Evolutionary conservation across 2,329 filamentous ascomycete species (phyloP), one percentile per base, ranked within the genome.

Genomic region (Alternaria brassicae): DNA sequence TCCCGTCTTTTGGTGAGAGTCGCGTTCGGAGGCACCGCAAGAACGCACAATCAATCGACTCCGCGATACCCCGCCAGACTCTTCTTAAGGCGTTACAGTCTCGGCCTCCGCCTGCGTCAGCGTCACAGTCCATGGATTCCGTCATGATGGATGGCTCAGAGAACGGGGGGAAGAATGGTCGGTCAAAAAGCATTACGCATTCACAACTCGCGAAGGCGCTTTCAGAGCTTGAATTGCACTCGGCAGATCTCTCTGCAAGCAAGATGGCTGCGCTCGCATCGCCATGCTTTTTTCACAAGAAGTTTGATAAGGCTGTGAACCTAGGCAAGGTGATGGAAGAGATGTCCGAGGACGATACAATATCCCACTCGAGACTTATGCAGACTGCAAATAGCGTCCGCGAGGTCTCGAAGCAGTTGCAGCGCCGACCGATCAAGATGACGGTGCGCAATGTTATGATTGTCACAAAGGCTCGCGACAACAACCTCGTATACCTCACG

Each of bases 381-480:
- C 94, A 97, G 81, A 99, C 95, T 0, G 95, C 95, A 50, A 96
- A 92, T 0, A 91, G 93, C 45, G 95, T 99, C 19, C 89, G 95
- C 53, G 95, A 99, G 79, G 93, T 99, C 12, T 96, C 93, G 15
- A 94, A 96, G 79, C 95, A 98, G 80, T 84, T 99, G 58, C 94
- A 97, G 80, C 88, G 94, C 56, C 88, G 92, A 39, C 94, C 95
- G 21, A 92, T 98, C 78, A 95, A 91, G 80, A 89, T 93, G 67
- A 93, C 93, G 10, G 93, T 99, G 45, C 88, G 88, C 73, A 97
- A 92, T 76, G 87, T 99, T 72, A 98, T 99, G 95, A 97, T 99
- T 72, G 92, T 99, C 65, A 99, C 95, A 62, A 99, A 98, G 80
- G 95, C 95, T 21, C 88, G 95, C 63, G 95, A 99, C 80, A 98